Percentiles rank a stretch among this genome's conserved stretches.
These are phyloP conservation scores for Candida montana DNA, from an alignment of 805 yeast genomes.

Conservation along the genomic window DNA sequence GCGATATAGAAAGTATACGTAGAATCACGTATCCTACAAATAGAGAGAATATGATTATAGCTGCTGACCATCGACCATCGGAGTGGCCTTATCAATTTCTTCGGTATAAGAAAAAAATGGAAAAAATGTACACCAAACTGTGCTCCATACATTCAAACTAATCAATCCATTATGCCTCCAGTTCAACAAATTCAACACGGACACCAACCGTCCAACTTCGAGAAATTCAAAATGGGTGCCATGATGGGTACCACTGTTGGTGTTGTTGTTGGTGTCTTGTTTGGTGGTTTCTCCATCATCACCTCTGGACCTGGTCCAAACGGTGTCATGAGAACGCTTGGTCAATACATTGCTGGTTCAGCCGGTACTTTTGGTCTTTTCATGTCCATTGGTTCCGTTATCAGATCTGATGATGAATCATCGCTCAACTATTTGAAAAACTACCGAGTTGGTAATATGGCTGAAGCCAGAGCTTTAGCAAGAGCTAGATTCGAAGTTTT, in stretches of 20 bases:
- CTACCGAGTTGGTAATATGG: constrained; percentile 33
- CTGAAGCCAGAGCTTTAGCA: constrained; percentile 35
- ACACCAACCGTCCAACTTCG: constrained; percentile 81
- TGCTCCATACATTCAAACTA: neutral
- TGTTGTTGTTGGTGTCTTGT: constrained; percentile 88
- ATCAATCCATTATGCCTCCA: constrained; percentile 36
- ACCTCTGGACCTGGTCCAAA: constrained; percentile 98
- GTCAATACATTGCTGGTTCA: constrained; percentile 93
- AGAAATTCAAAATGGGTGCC: constrained; percentile 97
- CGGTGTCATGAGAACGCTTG: constrained; percentile 93
- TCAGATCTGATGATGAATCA: constrained; percentile 58
- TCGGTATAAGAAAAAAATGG: neutral
- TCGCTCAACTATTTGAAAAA: constrained; percentile 23
- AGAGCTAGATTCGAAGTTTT: constrained; percentile 35
- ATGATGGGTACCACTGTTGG: constrained; percentile 87
- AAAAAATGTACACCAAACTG: neutral
- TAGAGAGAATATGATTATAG: too few relatives aligned
- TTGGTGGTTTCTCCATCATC: constrained; percentile 87
- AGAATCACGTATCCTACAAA: too few relatives aligned
- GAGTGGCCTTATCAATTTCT: neutral
- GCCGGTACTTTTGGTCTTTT: constrained; percentile 95
- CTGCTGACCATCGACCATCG: too few relatives aligned
- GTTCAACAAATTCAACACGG: constrained; percentile 57
- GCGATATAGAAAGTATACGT: too few relatives aligned
- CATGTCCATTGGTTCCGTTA: constrained; percentile 93